phyloP scores from a whole-genome alignment of 257 asterid genomes.

The Jasminum sambac region DNA sequence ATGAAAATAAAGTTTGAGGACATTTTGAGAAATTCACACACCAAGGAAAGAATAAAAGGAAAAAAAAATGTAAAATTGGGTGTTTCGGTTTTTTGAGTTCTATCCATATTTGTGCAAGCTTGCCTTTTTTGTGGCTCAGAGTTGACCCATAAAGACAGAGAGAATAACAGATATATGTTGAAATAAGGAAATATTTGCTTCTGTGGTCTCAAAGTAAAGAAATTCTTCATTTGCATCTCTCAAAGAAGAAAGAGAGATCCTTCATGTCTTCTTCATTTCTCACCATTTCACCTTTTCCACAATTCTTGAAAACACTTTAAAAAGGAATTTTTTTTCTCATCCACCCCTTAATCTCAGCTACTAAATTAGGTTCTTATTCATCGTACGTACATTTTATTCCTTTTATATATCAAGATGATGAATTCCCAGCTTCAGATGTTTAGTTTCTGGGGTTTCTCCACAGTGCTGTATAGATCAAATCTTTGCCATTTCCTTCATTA shows the following conservation, averaged over 20 bases:
- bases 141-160: constrained; percentile 24
- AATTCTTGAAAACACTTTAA: constrained; percentile 3
- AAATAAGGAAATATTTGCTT: constrained; percentile 42
- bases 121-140: constrained; percentile 39
- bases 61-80: too few species aligned
- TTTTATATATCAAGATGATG: not conserved
- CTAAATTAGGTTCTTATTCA: constrained; percentile 21
- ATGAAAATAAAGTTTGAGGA: too few species aligned
- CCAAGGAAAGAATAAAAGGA: too few species aligned
- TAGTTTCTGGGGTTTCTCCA: not conserved
- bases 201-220: constrained; percentile 58
- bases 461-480: not conserved
- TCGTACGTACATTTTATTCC: constrained; percentile 1
- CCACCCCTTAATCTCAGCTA: not conserved
- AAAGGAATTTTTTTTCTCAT: too few species aligned
- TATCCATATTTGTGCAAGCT: constrained; percentile 15
- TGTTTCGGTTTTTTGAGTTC: not conserved
- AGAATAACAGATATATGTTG: constrained; percentile 29
- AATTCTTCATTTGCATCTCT: constrained; percentile 42
- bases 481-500: constrained; percentile 23
- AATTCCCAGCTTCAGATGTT: not conserved
- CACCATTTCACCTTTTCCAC: not conserved
- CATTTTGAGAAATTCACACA: too few species aligned
- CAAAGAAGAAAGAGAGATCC: constrained; percentile 27
- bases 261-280: constrained; percentile 26